Conservation (phyloP, 805 yeast genomes). For the Metschnikowia aberdeeniae region DNA sequence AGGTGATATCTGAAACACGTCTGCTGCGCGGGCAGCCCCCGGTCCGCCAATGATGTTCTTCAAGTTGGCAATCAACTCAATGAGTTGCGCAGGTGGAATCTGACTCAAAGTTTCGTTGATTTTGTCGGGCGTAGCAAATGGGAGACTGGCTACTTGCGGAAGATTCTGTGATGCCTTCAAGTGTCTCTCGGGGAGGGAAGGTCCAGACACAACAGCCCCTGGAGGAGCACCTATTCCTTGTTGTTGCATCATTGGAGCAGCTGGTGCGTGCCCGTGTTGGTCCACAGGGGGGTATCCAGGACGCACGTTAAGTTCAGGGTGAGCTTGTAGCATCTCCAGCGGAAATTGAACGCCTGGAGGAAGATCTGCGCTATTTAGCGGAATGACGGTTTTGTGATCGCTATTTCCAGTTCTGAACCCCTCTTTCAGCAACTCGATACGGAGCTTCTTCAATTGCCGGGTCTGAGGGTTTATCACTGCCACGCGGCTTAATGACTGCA, state of each 20-base stretch:
- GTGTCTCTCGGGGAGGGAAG: constrained; percentile 18
- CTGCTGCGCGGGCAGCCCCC: constrained; percentile 47
- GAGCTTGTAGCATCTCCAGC: constrained; percentile 32
- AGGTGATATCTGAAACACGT: constrained; percentile 50
- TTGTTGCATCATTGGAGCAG: constrained; percentile 2
- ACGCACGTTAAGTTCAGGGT: constrained; percentile 1
- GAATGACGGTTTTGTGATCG: constrained; percentile 40
- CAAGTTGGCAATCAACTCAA: constrained; percentile 64
- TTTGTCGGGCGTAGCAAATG: constrained; percentile 50
- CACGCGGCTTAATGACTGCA: constrained; percentile 41
- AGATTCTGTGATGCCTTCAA: constrained; percentile 53
- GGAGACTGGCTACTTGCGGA: constrained; percentile 45
- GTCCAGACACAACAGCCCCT: neutral
- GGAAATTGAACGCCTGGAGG: constrained; percentile 61
- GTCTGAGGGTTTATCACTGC: constrained; percentile 26
- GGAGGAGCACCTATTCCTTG: neutral
- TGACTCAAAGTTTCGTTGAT: constrained; percentile 58
- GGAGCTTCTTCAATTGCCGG: constrained; percentile 37
- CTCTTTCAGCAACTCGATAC: constrained; percentile 61
- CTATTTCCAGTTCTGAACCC: constrained; percentile 36
- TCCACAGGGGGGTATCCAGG: constrained; percentile 4
- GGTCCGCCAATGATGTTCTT: constrained; percentile 54
- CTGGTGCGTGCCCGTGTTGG: neutral
- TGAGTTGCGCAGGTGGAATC: constrained; percentile 66
- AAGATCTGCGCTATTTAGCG: constrained; percentile 41